Evolutionary conservation across 2,329 filamentous ascomycete species (phyloP).

Genomic region (Colletotrichum coccodes): DNA sequence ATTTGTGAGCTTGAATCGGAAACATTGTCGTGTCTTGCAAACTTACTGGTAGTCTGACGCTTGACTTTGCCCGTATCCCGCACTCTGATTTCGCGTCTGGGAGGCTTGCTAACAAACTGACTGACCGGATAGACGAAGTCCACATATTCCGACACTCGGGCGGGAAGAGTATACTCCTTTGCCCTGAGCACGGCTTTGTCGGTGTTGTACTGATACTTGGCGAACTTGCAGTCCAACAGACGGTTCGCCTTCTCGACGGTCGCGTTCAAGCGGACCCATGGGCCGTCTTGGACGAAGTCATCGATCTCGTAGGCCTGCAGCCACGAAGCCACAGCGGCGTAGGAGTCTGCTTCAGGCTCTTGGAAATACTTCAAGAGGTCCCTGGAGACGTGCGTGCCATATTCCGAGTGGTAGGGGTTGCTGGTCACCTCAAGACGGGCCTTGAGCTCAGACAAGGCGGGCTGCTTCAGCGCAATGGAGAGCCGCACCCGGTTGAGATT

Average conservation of each 20-base stretch:
- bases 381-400: constrained; percentile 43
- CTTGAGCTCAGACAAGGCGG: constrained; percentile 23
- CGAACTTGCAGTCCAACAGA: constrained; percentile 53
- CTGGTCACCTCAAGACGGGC: constrained; percentile 35
- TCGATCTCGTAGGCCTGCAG: constrained; percentile 49
- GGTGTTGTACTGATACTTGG: constrained; percentile 52
- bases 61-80: constrained; percentile 22
- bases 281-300: constrained; percentile 44
- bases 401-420: constrained; percentile 4
- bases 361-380: constrained; percentile 49
- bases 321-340: constrained; percentile 53
- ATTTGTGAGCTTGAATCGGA: background rate
- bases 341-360: constrained; percentile 44
- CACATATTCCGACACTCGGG: constrained; percentile 48
- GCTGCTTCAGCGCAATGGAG: constrained; percentile 32
- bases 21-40: background rate
- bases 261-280: constrained; percentile 55
- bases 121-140: constrained; percentile 59
- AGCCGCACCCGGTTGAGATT: background rate
- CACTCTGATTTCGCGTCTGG: constrained; percentile 43
- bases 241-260: constrained; percentile 50
- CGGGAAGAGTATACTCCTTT: constrained; percentile 55
- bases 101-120: constrained; percentile 56
- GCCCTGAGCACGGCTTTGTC: constrained; percentile 53
- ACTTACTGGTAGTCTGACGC: background rate